Evolutionary conservation across 2,329 filamentous ascomycete species (phyloP).

Genomic region (Orbilia oligospora): DNA sequence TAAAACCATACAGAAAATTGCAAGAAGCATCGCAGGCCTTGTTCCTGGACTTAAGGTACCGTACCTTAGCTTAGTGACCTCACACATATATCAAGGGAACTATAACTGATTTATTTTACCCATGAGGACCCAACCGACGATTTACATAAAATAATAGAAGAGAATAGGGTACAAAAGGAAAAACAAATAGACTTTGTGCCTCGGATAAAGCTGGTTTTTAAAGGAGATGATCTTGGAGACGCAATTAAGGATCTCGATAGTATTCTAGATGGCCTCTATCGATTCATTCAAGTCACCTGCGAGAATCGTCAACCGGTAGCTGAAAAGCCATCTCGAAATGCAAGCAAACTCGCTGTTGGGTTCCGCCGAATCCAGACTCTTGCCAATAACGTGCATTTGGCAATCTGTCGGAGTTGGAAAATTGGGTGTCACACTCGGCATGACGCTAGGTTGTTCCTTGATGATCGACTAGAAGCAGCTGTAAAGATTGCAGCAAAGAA

Average conservation of each 20-base stretch:
- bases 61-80: no score
- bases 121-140: slow-evolving; percentile 46
- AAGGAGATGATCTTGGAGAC: slow-evolving; percentile 35
- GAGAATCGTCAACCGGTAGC: slow-evolving; percentile 34
- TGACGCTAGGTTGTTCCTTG: slow-evolving; percentile 51
- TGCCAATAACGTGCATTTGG: slow-evolving; percentile 44
- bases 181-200: slow-evolving; percentile 43
- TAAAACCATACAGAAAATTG: slow-evolving; percentile 32
- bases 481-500: not conserved
- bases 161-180: slow-evolving; percentile 32
- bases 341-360: slow-evolving; percentile 41
- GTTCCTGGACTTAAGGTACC: slow-evolving; percentile 43
- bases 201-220: slow-evolving; percentile 37
- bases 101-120: not conserved
- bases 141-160: slow-evolving; percentile 38
- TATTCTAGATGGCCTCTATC: slow-evolving; percentile 25
- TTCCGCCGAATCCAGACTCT: slow-evolving; percentile 41
- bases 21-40: slow-evolving; percentile 39
- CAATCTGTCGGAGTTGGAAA: slow-evolving; percentile 49
- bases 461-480: slow-evolving; percentile 22
- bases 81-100: not conserved
- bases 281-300: slow-evolving; percentile 31
- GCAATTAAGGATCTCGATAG: slow-evolving; percentile 37
- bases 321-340: slow-evolving; percentile 42
- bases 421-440: slow-evolving; percentile 41